Evolutionary conservation across 805 yeast genomes (phyloP), one percentile per base, ranked within the genome.

Genomic region (Tetrapisispora arboricola): DNA sequence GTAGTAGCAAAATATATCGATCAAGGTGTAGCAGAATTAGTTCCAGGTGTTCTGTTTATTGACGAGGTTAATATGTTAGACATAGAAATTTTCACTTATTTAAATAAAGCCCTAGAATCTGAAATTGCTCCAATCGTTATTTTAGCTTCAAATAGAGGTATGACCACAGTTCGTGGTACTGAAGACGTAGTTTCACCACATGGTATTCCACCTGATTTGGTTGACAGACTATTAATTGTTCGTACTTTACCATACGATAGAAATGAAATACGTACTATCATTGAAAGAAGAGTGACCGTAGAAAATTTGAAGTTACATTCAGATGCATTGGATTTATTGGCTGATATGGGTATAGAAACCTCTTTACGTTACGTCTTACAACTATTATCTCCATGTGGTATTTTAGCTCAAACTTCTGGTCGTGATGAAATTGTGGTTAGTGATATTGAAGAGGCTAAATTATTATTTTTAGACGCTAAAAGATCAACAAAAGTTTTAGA

Each of bases 51-150:
- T 19, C 70, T 92, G 53, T 92, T 92, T 64, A 92, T 92, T 53
- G 99, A 92, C 65, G 99, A 92, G 68, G 97, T 88, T 33, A 94
- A 92, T 67, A 92, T 92, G 98, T 72, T 92, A 54, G 98, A 92
- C 60, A 81, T 92, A 48, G 99, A 92, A 70, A 85, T 94, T 61
- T 92, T 92, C 68, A 85, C 98, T 11, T 92, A 84, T 62, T 70
- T 92, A 55, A 92, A 92, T 70, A 75, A 94, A 49, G 97, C 97
- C 9, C 71, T 92, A 48, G 98, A 92, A 65, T 80, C 88, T 38
- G 68, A 82, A 21, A 84, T 92, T 58, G 90, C 96, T 2, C 98
- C 98, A 34, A 76, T 92, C 42, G 98, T 92, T 27, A 87, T 92
- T 2, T 73, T 92, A 60, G 98, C 98, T 27, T 86, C 97, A 6